Evolutionary conservation across 2,329 filamentous ascomycete genomes (phyloP).

Genomic region (Trichoderma citrinoviride): DNA sequence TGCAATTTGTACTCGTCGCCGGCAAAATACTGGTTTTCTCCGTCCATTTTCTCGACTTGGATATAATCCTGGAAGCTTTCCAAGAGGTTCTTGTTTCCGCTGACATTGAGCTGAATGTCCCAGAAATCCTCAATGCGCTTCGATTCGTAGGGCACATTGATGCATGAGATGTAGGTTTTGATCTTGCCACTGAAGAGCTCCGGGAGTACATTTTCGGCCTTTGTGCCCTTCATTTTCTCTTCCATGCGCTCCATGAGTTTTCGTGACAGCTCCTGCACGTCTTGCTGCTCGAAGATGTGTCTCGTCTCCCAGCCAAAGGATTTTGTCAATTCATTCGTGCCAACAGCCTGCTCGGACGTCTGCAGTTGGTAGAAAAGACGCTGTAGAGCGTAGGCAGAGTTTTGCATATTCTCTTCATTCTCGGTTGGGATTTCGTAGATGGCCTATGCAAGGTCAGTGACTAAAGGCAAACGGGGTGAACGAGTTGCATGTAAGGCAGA

Average conservation of each 20-base stretch:
- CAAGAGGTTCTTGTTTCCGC: constrained; percentile 86
- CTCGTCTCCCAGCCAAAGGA: constrained; percentile 98
- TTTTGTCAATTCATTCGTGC: constrained; percentile 88
- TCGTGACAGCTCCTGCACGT: constrained; percentile 93
- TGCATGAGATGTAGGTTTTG: constrained; percentile 98
- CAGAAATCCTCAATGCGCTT: constrained; percentile 96
- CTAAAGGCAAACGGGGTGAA: not conserved
- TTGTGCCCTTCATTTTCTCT: constrained; percentile 96
- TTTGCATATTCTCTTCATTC: constrained; percentile 72
- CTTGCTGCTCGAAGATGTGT: constrained; percentile 98
- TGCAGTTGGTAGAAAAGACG: constrained; percentile 93
- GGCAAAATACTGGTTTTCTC: constrained; percentile 97
- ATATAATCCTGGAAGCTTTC: constrained; percentile 97
- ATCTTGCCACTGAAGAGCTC: constrained; percentile 96
- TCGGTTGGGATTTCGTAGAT: constrained; percentile 97
- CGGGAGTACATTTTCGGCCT: constrained; percentile 82
- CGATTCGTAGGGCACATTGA: constrained; percentile 97
- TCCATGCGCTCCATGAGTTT: constrained; percentile 98
- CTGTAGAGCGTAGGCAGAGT: constrained; percentile 92
- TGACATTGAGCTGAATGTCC: constrained; percentile 97
- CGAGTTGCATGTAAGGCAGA: not conserved
- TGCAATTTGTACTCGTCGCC: constrained; percentile 87
- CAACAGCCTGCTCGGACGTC: constrained; percentile 77
- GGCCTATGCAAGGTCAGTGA: constrained; percentile 53
- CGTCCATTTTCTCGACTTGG: constrained; percentile 92